These are phyloP conservation scores for Verticillium zaregamsianum DNA, from an alignment of 2,329 filamentous ascomycete species.

Conservation along the genomic window DNA sequence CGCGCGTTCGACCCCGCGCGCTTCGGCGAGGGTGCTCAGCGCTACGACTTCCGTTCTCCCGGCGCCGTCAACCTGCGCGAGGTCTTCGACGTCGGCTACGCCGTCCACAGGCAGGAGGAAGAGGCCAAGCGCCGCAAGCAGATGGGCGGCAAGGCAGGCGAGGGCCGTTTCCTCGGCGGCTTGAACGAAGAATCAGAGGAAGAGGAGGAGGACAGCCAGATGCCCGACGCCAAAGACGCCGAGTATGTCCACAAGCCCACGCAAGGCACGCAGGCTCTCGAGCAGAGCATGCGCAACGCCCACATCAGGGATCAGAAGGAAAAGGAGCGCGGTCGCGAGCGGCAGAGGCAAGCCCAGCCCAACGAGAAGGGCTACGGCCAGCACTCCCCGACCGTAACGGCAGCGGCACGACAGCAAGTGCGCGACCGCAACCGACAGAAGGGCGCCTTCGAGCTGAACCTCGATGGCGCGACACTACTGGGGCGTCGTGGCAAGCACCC, in stretches of 20 bases:
- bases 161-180: conserved; percentile 46
- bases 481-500: conserved; percentile 63
- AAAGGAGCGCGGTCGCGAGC: conserved; percentile 41
- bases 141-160: conserved; percentile 66
- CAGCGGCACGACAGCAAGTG: conserved; percentile 78
- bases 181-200: conserved; percentile 67
- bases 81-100: conserved; percentile 97
- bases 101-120: conserved; percentile 93
- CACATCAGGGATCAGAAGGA: conserved; percentile 62
- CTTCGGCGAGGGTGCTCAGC: conserved; percentile 56
- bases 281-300: conserved; percentile 82
- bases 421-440: conserved; percentile 62
- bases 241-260: conserved; percentile 41
- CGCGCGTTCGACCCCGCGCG: conserved; percentile 54
- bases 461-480: conserved; percentile 86
- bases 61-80: conserved; percentile 93
- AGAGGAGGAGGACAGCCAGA: conserved; percentile 54
- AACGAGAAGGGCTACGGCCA: conserved; percentile 75
- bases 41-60: conserved; percentile 90
- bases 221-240: conserved; percentile 60
- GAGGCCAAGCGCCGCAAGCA: conserved; percentile 90
- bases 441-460: conserved; percentile 84
- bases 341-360: conserved; percentile 33
- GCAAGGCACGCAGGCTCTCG: conserved; percentile 61
- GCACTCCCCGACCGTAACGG: conserved; percentile 78